These are phyloP conservation scores for Trypanosomatidae sp. DNA, from an alignment of 208 protist genomes.

Conservation along the genomic window DNA sequence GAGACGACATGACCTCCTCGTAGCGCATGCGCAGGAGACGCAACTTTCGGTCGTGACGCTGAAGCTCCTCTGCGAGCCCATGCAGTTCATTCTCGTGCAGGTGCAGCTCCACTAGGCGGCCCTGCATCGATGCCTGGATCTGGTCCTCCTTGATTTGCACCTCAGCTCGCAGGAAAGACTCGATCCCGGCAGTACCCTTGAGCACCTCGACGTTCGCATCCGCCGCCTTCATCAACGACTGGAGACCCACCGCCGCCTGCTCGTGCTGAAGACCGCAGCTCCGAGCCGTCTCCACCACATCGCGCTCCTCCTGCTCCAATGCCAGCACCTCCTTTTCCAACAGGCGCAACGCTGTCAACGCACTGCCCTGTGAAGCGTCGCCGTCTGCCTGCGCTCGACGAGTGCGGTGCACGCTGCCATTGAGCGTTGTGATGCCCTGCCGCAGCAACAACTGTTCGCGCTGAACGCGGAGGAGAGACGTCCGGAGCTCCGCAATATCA, in stretches of 20 bases:
- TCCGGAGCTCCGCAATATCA: conserved; percentile 24
- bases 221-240: conserved; percentile 46
- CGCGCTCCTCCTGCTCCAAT: conserved; percentile 17
- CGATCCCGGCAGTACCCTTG: conserved; percentile 31
- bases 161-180: conserved; percentile 57
- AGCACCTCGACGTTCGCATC: conserved; percentile 31
- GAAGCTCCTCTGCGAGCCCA: conserved; percentile 46
- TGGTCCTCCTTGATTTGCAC: conserved; percentile 46
- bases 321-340: conserved; percentile 18
- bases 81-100: conserved; percentile 51
- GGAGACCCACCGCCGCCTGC: conserved; percentile 32
- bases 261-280: conserved; percentile 8
- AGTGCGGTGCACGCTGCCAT: conserved; percentile 20
- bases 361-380: conserved; percentile 6
- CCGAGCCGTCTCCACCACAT: not conserved
- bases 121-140: conserved; percentile 44
- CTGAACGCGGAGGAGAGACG: conserved; percentile 13
- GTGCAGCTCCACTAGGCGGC: conserved; percentile 53
- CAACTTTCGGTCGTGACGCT: conserved; percentile 30
- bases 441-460: conserved; percentile 35
- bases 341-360: conserved; percentile 16
- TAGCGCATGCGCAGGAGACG: conserved; percentile 47
- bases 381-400: conserved; percentile 3
- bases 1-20: conserved; percentile 44
- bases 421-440: conserved; percentile 29